Conservation (phyloP, 2,329 filamentous ascomycete species). For the Aspergillus brunneoviolaceus region DNA sequence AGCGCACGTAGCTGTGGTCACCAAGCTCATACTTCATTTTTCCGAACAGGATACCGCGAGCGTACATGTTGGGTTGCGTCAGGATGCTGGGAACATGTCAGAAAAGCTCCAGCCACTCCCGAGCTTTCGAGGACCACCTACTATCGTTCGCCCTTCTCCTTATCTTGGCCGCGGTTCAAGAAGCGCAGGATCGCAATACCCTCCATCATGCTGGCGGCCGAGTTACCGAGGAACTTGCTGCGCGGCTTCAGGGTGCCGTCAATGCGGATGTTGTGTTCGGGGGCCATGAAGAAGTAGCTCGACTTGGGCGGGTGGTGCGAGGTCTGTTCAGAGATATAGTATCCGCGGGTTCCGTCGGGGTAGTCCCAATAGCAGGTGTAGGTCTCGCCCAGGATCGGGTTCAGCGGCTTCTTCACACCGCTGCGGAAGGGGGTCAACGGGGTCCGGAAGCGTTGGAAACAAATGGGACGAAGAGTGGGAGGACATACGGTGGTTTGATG, state of each 20-base stretch:
- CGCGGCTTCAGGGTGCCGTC: conserved; percentile 93
- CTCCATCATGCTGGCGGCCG: conserved; percentile 97
- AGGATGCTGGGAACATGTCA: conserved; percentile 62
- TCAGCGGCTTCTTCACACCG: conserved; percentile 96
- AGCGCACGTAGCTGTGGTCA: conserved; percentile 89
- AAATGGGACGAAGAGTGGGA: neutral
- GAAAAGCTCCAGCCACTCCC: conserved; percentile 5
- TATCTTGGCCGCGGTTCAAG: conserved; percentile 69
- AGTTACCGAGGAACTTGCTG: conserved; percentile 95
- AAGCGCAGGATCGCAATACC: conserved; percentile 85
- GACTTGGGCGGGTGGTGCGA: conserved; percentile 98
- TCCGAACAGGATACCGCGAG: conserved; percentile 90
- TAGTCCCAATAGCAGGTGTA: conserved; percentile 97
- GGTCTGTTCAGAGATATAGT: conserved; percentile 97
- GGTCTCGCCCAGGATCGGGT: conserved; percentile 91
- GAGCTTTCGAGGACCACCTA: conserved; percentile 49
- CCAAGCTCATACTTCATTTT: conserved; percentile 99
- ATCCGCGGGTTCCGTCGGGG: conserved; percentile 76
- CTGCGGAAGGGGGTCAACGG: conserved; percentile 46
- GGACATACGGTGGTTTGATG: conserved; percentile 86
- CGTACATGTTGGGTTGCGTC: conserved; percentile 99
- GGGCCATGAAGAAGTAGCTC: conserved; percentile 98
- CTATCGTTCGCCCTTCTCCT: conserved; percentile 76
- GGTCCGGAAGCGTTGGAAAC: conserved; percentile 2
- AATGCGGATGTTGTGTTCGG: conserved; percentile 88